Percentiles rank a stretch among this genome's conserved stretches.
Conservation (phyloP, 1,284 basidiomycete genomes). For the Ustilago nuda region DNA sequence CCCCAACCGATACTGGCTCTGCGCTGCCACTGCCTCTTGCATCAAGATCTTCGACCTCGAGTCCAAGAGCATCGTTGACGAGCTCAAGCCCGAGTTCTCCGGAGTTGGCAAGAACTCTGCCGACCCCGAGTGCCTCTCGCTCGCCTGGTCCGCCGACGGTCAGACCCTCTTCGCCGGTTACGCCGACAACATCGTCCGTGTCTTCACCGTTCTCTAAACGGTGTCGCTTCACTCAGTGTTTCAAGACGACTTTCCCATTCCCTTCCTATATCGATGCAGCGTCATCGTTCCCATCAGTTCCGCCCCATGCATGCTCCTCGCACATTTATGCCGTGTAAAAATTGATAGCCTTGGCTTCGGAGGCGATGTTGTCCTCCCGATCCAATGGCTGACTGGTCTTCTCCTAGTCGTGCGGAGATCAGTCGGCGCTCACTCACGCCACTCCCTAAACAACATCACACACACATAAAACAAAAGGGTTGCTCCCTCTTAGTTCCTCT, state of each 20-base stretch:
- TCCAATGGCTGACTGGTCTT: slow-evolving; percentile 8
- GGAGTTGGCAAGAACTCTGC: slow-evolving; percentile 79
- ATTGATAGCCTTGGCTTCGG: slow-evolving; percentile 6
- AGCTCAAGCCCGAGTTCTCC: slow-evolving; percentile 78
- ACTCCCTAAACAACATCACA: slow-evolving; percentile 3
- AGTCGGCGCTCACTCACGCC: slow-evolving; percentile 1
- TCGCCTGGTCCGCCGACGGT: slow-evolving; percentile 98
- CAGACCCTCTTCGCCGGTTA: slow-evolving; percentile 88
- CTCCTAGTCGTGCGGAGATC: slow-evolving; percentile 8
- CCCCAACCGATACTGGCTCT: slow-evolving; percentile 92
- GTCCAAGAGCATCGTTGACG: slow-evolving; percentile 92
- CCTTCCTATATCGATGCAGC: slow-evolving; percentile 10
- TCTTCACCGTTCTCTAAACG: slow-evolving; percentile 69
- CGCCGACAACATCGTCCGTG: slow-evolving; percentile 70
- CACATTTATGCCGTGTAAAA: slow-evolving; percentile 8
- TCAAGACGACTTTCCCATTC: background rate
- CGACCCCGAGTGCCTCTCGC: slow-evolving; percentile 94
- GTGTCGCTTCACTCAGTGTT: slow-evolving; percentile 4
- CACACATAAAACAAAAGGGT: slow-evolving; percentile 17
- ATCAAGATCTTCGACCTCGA: slow-evolving; percentile 80
- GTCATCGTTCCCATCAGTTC: slow-evolving; percentile 5
- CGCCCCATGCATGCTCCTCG: slow-evolving; percentile 2
- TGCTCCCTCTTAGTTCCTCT: slow-evolving; percentile 6
- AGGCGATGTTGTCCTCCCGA: background rate
- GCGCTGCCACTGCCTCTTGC: slow-evolving; percentile 95